Conservation (phyloP, 192 early-diverging fungal genomes). For the Podila epicladia region DNA sequence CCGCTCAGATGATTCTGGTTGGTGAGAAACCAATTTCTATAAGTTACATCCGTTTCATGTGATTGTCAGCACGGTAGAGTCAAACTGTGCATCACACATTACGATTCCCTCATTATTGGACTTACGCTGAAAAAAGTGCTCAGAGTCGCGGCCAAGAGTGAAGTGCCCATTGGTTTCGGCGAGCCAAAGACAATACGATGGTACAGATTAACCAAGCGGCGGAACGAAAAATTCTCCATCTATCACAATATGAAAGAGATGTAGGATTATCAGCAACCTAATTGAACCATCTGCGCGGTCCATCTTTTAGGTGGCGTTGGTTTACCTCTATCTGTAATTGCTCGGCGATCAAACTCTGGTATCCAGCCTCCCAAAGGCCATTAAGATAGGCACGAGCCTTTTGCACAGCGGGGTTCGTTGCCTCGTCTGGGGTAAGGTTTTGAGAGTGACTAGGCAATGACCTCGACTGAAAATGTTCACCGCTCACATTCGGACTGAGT, state of each 20-base stretch:
- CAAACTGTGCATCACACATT: background rate
- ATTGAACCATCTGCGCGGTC: too few species aligned
- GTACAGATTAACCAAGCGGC: constrained; percentile 25
- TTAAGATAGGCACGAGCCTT: constrained; percentile 23
- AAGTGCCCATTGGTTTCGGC: constrained; percentile 18
- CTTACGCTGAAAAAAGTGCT: constrained; percentile 56
- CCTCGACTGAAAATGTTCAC: constrained; percentile 25
- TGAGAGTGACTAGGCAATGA: constrained; percentile 7
- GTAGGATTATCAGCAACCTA: too few species aligned
- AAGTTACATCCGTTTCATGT: background rate
- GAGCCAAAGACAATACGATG: constrained; percentile 35
- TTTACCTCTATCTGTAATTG: constrained; percentile 29
- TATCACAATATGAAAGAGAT: background rate
- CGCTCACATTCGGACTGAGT: constrained; percentile 33
- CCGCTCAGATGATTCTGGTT: constrained; percentile 47
- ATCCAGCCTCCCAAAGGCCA: constrained; percentile 23
- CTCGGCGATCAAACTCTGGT: constrained; percentile 17
- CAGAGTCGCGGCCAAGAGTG: constrained; percentile 56
- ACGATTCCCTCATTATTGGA: background rate
- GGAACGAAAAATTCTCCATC: constrained; percentile 22
- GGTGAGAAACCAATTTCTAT: constrained; percentile 47
- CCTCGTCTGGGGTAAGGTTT: constrained; percentile 7
- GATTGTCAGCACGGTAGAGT: background rate
- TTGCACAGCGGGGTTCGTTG: constrained; percentile 15
- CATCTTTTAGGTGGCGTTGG: background rate